phyloP scores from a whole-genome alignment of 331 rosid species.

The Pyracantha coccinea region DNA sequence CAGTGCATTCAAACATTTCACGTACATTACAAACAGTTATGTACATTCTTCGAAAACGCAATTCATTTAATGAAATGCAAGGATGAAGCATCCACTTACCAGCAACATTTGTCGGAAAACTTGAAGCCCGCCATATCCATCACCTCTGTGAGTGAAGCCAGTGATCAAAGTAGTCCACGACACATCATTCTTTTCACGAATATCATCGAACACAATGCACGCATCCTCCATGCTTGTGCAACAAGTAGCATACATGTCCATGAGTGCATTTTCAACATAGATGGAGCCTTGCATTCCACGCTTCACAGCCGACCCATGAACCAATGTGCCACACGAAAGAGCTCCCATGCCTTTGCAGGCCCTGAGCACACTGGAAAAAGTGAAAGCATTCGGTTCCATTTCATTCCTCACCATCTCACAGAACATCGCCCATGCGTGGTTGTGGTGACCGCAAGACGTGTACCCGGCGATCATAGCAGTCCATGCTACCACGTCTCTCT shows the following conservation, averaged over 20 bases:
- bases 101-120: slow-evolving; percentile 58
- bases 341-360: slow-evolving; percentile 57
- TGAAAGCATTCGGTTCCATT: slow-evolving; percentile 45
- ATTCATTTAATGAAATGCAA: neutral
- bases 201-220: slow-evolving; percentile 40
- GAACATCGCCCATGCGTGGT: slow-evolving; percentile 44
- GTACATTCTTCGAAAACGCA: neutral
- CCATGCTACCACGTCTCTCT: slow-evolving; percentile 53
- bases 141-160: slow-evolving; percentile 68
- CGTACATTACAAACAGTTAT: neutral
- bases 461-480: slow-evolving; percentile 68
- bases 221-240: slow-evolving; percentile 50
- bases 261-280: slow-evolving; percentile 63
- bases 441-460: slow-evolving; percentile 37
- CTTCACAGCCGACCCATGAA: slow-evolving; percentile 52
- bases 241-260: slow-evolving; percentile 65
- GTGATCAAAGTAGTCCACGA: slow-evolving; percentile 76
- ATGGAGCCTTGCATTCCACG: slow-evolving; percentile 42
- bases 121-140: slow-evolving; percentile 47
- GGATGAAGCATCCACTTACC: slow-evolving; percentile 28
- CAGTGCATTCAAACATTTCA: slow-evolving; percentile 12
- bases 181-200: slow-evolving; percentile 43
- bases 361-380: slow-evolving; percentile 62
- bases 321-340: slow-evolving; percentile 41
- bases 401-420: slow-evolving; percentile 44